phyloP scores from a whole-genome alignment of 495 filamentous ascomycete species.

The Penicillium lagena region DNA sequence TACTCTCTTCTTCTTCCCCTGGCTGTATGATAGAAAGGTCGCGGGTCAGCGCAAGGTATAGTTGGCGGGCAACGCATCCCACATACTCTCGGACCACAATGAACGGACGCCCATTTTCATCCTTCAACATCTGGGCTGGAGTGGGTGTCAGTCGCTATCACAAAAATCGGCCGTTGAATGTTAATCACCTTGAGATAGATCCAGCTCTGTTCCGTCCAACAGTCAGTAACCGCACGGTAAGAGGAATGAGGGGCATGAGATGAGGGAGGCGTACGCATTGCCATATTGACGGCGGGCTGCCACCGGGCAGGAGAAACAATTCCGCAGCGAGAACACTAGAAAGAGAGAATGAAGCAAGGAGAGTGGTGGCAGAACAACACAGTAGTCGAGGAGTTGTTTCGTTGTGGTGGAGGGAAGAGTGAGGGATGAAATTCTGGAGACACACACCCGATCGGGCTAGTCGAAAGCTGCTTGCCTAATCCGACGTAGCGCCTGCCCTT shows the following conservation, averaged over 20 bases:
- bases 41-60: slow-evolving; percentile 10
- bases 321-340: slow-evolving; percentile 3
- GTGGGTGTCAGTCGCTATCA: slow-evolving; percentile 17
- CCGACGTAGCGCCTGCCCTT: slow-evolving; percentile 24
- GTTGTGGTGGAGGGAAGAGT: not conserved
- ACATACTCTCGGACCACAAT: slow-evolving; percentile 98
- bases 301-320: slow-evolving; percentile 19
- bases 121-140: slow-evolving; percentile 68
- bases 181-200: slow-evolving; percentile 63
- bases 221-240: slow-evolving; percentile 18
- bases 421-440: slow-evolving; percentile 27
- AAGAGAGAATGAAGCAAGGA: slow-evolving; percentile 9
- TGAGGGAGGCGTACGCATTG: slow-evolving; percentile 51
- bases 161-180: not conserved
- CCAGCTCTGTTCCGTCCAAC: slow-evolving; percentile 49
- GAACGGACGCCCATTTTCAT: slow-evolving; percentile 95
- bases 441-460: too few species aligned
- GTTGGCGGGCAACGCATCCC: not conserved
- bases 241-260: slow-evolving; percentile 30
- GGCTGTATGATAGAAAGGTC: slow-evolving; percentile 44
- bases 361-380: slow-evolving; percentile 12
- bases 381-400: slow-evolving; percentile 9
- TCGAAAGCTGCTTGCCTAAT: slow-evolving; percentile 14
- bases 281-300: slow-evolving; percentile 48
- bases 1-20: slow-evolving; percentile 96